Conservation (phyloP, 345 rosid species). For the Camelina neglecta region DNA sequence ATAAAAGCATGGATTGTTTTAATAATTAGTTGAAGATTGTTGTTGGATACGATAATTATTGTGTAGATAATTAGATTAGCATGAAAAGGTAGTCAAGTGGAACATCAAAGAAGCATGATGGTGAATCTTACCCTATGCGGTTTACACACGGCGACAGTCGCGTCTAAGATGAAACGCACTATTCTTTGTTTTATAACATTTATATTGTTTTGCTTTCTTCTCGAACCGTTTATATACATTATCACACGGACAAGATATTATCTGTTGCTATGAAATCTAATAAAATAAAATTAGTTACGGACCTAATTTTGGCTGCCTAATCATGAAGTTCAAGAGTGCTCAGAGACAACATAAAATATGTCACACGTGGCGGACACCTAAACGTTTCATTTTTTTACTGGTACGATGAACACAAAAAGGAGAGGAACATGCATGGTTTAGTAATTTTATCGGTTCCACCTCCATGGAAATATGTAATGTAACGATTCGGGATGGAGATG, state of each 20-base stretch:
- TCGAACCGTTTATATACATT: constrained; percentile 38
- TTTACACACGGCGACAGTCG: constrained; percentile 40
- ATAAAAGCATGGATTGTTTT: not conserved
- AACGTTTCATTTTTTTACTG: constrained; percentile 34
- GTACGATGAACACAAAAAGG: constrained; percentile 30
- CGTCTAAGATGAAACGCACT: constrained; percentile 41
- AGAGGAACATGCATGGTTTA: constrained; percentile 18
- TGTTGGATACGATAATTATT: constrained; percentile 26
- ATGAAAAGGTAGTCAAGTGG: constrained; percentile 39
- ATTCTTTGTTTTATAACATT: constrained; percentile 27
- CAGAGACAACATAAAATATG: constrained; percentile 35
- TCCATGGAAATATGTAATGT: constrained; percentile 6
- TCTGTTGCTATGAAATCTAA: constrained; percentile 28
- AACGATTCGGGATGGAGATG: constrained; percentile 7
- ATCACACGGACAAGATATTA: constrained; percentile 23
- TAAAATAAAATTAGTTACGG: constrained; percentile 33
- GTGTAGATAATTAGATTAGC: constrained; percentile 33
- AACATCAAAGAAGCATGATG: constrained; percentile 31
- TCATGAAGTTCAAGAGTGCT: constrained; percentile 37
- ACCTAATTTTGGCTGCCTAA: constrained; percentile 49
- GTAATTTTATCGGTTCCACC: not conserved
- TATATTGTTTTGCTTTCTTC: constrained; percentile 33
- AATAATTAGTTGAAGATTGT: not conserved
- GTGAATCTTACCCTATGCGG: constrained; percentile 44
- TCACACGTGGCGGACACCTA: constrained; percentile 44